phyloP scores from a whole-genome alignment of 495 filamentous ascomycete genomes.

The Annulohypoxylon nitens region DNA sequence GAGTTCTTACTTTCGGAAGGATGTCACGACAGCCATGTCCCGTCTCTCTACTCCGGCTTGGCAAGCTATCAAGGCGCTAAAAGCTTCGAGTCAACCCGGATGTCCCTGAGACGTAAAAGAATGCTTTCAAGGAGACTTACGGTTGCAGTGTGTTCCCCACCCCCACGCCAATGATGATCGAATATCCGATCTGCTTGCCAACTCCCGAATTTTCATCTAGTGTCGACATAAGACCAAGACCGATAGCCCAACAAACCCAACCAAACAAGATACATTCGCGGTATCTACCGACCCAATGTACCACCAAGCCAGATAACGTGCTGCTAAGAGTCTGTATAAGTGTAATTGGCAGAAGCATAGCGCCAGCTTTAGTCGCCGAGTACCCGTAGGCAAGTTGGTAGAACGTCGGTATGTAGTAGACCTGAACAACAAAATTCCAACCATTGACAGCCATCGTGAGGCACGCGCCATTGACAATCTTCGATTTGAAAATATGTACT shows the following conservation, averaged over 20 bases:
- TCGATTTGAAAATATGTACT: conserved; percentile 64
- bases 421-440: conserved; percentile 68
- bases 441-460: conserved; percentile 69
- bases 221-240: conserved; percentile 67
- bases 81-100: conserved; percentile 22
- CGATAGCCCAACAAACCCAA: conserved; percentile 66
- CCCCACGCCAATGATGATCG: conserved; percentile 64
- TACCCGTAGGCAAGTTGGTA: conserved; percentile 68
- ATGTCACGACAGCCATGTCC: conserved; percentile 69
- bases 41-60: conserved; percentile 66
- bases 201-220: conserved; percentile 62
- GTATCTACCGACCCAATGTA: conserved; percentile 67
- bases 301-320: conserved; percentile 65
- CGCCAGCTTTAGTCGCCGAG: conserved; percentile 63
- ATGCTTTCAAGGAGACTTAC: conserved; percentile 39
- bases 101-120: conserved; percentile 13
- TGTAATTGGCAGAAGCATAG: conserved; percentile 67
- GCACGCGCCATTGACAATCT: conserved; percentile 66
- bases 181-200: conserved; percentile 68
- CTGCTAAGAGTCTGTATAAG: conserved; percentile 65
- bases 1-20: conserved; percentile 63
- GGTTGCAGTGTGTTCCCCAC: conserved; percentile 68
- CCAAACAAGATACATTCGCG: conserved; percentile 66
- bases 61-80: conserved; percentile 61
- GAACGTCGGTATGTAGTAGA: conserved; percentile 69